phyloP scores from a whole-genome alignment of 2,329 filamentous ascomycete species.

The Atkinsonella hypoxylon region DNA sequence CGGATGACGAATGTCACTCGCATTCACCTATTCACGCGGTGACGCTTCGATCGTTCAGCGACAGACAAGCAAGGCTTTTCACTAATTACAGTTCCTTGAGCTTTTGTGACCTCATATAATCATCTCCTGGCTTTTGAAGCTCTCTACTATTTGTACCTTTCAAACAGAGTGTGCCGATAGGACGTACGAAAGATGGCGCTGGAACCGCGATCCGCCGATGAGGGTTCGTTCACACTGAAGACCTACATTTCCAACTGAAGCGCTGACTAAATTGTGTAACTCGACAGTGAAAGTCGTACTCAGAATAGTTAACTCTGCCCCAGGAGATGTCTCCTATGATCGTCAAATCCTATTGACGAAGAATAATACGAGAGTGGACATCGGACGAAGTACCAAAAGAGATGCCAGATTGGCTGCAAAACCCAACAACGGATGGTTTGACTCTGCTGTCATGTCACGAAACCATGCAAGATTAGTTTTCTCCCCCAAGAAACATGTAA shows the following conservation, averaged over 20 bases:
- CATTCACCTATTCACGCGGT: too few relatives aligned
- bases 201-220: conserved; percentile 4
- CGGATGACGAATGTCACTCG: too few relatives aligned
- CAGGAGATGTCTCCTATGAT: conserved; percentile 12
- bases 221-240: conserved; percentile 5
- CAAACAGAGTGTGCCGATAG: too few relatives aligned
- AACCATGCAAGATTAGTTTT: conserved; percentile 47
- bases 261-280: background rate
- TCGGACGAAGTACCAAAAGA: conserved; percentile 35
- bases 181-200: conserved; percentile 1
- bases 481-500: conserved; percentile 32
- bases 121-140: too few relatives aligned
- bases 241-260: background rate
- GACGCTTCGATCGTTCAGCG: too few relatives aligned
- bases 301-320: conserved; percentile 12
- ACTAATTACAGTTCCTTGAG: too few relatives aligned
- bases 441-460: conserved; percentile 61
- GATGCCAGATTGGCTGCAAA: conserved; percentile 21
- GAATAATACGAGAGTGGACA: conserved; percentile 16
- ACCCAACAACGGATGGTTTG: conserved; percentile 51
- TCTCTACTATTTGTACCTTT: background rate
- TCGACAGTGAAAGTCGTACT: conserved; percentile 20
- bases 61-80: too few relatives aligned
- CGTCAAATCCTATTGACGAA: conserved; percentile 22
- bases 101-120: too few relatives aligned